Base-by-base conservation (phyloP, 805 yeast species). In the Tetrapisispora arboricola region DNA sequence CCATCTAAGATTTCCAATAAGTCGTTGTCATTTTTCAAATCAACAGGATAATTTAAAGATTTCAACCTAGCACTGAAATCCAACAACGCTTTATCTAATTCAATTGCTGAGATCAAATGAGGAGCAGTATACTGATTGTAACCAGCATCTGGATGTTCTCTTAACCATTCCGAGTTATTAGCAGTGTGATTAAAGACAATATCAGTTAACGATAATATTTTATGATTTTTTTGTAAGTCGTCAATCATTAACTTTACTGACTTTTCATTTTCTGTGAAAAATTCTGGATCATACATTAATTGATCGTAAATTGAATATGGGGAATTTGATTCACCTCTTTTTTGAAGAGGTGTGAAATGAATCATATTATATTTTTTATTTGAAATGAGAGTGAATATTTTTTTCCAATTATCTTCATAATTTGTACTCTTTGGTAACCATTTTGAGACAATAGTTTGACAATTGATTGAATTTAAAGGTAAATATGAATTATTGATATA, bases 111-210 rank as follows among this genome's bases (percentile, higher is more conserved):
- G 12, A 58, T 68, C 47, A 90, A 70, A 63, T 90, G 96, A 5
- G 97, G 96, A 2, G 96, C 94, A 2, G 96, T 88, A 39, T 72
- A 73, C 20, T 71, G 71, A 44, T 85, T 84, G 63, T 90, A 90
- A 9, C 97, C 97, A 2, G 84, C 76, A 18, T 88, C 96, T 0
- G 97, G 96, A 50, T 84, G 87, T 2, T 79, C 82, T 32, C 73
- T 64, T 26, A 92, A 62, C 98, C 98, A 90, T 0, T 54, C 61
- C 0, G 97, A 86, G 61, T 90, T 85, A 57, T 84, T 72, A 2
- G 97, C 96, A 0, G 97, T 90, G 57, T 90, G 98, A 58, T 90
- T 90, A 71, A 87, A 79, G 2, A 90, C 97, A 24, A 92, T 80
- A 61, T 90, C 98, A 1, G 96, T 85, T 65, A 90, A 67, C 0